A percentile compares a stretch with the other conserved stretches of the same genome.
phyloP scores from a whole-genome alignment of 805 yeast genomes.

The Wickerhamomyces rabaulensis region DNA sequence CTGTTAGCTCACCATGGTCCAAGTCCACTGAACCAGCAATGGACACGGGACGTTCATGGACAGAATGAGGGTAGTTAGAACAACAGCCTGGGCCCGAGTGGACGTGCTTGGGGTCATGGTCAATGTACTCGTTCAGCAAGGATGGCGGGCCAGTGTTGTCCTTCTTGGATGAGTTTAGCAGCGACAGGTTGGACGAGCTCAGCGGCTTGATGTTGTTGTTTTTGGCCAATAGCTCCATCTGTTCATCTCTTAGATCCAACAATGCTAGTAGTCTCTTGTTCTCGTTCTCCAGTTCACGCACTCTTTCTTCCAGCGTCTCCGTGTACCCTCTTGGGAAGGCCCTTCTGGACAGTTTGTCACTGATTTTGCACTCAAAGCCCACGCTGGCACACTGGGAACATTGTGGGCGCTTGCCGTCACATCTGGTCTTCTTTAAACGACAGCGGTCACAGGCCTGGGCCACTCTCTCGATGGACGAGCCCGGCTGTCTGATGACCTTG shows the following conservation, averaged over 20 bases:
- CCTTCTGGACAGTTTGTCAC: slow-evolving; percentile 77
- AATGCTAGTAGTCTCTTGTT: slow-evolving; percentile 63
- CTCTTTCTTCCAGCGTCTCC: slow-evolving; percentile 80
- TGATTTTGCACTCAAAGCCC: slow-evolving; percentile 84
- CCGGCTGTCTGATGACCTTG: slow-evolving; percentile 64
- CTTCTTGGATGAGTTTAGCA: slow-evolving; percentile 24
- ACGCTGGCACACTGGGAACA: slow-evolving; percentile 82
- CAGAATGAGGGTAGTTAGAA: slow-evolving; percentile 45
- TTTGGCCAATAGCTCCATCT: slow-evolving; percentile 38
- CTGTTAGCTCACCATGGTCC: slow-evolving; percentile 42
- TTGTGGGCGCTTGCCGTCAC: slow-evolving; percentile 68
- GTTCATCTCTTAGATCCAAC: slow-evolving; percentile 60
- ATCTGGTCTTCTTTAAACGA: slow-evolving; percentile 70
- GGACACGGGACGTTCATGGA: slow-evolving; percentile 58
- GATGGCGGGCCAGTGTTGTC: slow-evolving; percentile 1
- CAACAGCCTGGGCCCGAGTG: slow-evolving; percentile 57
- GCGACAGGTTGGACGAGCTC: slow-evolving; percentile 30
- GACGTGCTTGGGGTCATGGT: slow-evolving; percentile 27
- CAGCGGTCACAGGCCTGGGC: slow-evolving; percentile 94
- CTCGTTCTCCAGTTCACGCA: slow-evolving; percentile 81
- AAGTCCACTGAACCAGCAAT: slow-evolving; percentile 56
- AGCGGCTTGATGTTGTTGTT: slow-evolving; percentile 21
- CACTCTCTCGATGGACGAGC: slow-evolving; percentile 59
- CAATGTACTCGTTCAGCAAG: slow-evolving; percentile 13
- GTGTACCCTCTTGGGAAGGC: slow-evolving; percentile 93